These are phyloP conservation scores for Colletotrichum lupini DNA, from an alignment of 2,329 filamentous ascomycete species.

Conservation along the genomic window DNA sequence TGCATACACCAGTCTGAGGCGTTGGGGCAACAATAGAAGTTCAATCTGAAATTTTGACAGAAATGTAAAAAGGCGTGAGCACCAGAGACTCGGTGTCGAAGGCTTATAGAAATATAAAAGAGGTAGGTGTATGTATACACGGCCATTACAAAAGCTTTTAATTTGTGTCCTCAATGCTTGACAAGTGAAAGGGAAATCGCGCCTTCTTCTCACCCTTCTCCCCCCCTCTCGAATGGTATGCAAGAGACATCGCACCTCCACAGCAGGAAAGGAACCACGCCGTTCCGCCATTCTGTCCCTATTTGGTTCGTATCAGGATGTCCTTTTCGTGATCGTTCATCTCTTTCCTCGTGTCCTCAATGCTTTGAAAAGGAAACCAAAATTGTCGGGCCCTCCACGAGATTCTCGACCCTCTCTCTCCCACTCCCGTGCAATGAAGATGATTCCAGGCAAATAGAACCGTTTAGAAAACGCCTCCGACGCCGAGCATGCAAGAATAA, in stretches of 20 bases:
- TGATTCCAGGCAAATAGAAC: not conserved
- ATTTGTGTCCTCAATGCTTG: not conserved
- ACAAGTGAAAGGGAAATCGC: not conserved
- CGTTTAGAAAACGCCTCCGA: constrained; percentile 2
- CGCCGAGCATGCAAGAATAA: constrained; percentile 22
- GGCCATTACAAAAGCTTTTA: not conserved
- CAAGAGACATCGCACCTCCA: not conserved
- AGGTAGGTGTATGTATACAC: not conserved
- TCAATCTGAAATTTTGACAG: too few relatives aligned
- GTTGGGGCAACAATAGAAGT: too few relatives aligned
- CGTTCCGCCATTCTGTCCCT: not conserved
- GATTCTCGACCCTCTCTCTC: too few relatives aligned
- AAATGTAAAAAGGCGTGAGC: too few relatives aligned
- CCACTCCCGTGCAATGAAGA: too few relatives aligned
- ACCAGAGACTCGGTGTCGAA: not conserved
- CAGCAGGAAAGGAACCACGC: not conserved
- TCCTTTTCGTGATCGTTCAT: not conserved
- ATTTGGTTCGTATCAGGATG: not conserved
- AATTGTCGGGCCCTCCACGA: too few relatives aligned
- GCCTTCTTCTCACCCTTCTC: not conserved
- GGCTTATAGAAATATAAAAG: not conserved
- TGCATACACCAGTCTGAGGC: too few relatives aligned
- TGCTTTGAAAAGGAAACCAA: not conserved
- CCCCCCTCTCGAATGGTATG: not conserved
- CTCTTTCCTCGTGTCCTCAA: not conserved